Conservation (phyloP, 2,329 filamentous ascomycete genomes). For the Pseudocercospora macadamiae region DNA sequence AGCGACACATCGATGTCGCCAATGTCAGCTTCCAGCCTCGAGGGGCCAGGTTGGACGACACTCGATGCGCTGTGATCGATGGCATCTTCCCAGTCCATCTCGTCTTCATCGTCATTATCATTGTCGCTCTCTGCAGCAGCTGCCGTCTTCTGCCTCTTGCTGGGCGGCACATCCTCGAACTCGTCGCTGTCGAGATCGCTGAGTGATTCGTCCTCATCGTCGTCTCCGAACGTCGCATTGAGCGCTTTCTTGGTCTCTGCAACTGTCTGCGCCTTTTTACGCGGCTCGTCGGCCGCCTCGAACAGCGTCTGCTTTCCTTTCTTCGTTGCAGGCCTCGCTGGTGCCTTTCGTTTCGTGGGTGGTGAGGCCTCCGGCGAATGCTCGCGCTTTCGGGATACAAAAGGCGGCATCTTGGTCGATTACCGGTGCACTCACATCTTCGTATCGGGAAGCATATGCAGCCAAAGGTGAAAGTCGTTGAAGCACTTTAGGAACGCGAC, state of each 20-base stretch:
- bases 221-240: constrained; percentile 39
- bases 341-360: constrained; percentile 38
- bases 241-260: constrained; percentile 41
- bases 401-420: constrained; percentile 63
- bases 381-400: constrained; percentile 68
- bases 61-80: constrained; percentile 24
- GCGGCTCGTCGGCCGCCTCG: constrained; percentile 47
- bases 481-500: neutral
- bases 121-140: constrained; percentile 47
- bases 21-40: constrained; percentile 32
- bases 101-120: constrained; percentile 60
- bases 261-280: constrained; percentile 28
- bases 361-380: constrained; percentile 52
- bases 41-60: constrained; percentile 30
- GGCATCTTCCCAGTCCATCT: constrained; percentile 63
- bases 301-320: constrained; percentile 46
- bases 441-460: neutral
- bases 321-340: constrained; percentile 29
- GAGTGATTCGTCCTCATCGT: constrained; percentile 44
- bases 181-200: constrained; percentile 52
- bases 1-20: constrained; percentile 39
- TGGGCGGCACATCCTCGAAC: constrained; percentile 51
- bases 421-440: too few relatives aligned
- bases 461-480: neutral
- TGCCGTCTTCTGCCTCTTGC: constrained; percentile 48